Percentiles rank a stretch among this genome's conserved stretches.
phyloP scores from a whole-genome alignment of 1,284 basidiomycete species.

The Flammula alnicola region DNA sequence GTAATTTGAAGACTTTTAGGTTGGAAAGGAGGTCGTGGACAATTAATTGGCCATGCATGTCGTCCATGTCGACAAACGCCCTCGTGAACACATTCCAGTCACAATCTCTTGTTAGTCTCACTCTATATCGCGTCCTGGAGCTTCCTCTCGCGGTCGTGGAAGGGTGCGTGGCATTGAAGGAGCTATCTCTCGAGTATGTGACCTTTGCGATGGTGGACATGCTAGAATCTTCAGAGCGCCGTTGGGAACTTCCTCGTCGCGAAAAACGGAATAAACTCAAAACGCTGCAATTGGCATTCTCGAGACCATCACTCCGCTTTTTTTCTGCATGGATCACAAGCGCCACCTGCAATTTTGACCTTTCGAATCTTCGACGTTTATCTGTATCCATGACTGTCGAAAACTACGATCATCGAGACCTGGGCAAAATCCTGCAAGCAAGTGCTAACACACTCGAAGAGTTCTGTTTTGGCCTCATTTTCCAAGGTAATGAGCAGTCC shows the following conservation, averaged over 20 bases:
- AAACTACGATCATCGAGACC: constrained; percentile 7
- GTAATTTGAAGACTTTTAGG: neutral
- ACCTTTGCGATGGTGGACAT: constrained; percentile 4
- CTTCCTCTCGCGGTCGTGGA: constrained; percentile 4
- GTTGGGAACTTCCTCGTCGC: neutral
- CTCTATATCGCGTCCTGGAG: constrained; percentile 8
- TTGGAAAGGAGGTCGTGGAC: neutral
- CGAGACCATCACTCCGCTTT: constrained; percentile 1
- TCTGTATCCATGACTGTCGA: constrained; percentile 8
- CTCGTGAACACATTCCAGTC: neutral
- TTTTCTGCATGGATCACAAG: constrained; percentile 3
- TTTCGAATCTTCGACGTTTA: neutral
- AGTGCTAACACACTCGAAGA: constrained; percentile 4
- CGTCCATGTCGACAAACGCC: neutral
- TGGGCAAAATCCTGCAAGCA: constrained; percentile 1
- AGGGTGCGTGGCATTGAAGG: neutral
- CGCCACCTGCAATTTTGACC: neutral
- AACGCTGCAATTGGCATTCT: constrained; percentile 5
- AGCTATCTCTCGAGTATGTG: constrained; percentile 4
- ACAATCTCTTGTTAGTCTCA: neutral
- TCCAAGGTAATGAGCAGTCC: neutral
- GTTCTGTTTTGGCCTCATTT: constrained; percentile 10
- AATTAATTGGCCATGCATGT: neutral
- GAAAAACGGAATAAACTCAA: neutral
- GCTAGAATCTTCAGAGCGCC: neutral